Percentiles rank a stretch among this genome's conserved stretches.
phyloP scores from a whole-genome alignment of 2,329 filamentous ascomycete species.

The Boeremia lycopersici region DNA sequence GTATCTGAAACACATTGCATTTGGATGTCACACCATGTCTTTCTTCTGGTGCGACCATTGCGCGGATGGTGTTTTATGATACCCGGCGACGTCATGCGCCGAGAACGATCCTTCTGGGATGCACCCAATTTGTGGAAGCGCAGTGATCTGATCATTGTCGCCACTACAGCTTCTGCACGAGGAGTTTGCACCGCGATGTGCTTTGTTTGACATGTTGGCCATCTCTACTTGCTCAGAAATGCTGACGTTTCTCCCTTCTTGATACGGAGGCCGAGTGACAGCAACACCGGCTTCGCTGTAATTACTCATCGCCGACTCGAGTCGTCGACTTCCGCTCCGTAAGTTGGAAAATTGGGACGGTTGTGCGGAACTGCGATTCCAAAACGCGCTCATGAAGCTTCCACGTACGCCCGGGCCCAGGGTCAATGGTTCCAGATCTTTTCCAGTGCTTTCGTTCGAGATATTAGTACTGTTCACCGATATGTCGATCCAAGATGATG shows the following conservation, averaged over 20 bases:
- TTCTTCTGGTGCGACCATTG: neutral
- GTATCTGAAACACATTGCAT: too few species aligned
- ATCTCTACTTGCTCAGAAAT: constrained; percentile 1
- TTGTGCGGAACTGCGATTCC: constrained; percentile 7
- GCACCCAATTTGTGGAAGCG: constrained; percentile 25
- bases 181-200: neutral
- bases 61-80: neutral
- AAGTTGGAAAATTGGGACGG: constrained; percentile 6
- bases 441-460: neutral
- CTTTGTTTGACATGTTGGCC: neutral
- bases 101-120: constrained; percentile 22
- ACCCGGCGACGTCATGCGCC: neutral
- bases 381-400: constrained; percentile 16
- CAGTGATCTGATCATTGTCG: constrained; percentile 15
- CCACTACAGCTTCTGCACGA: constrained; percentile 2
- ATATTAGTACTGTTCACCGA: neutral
- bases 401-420: constrained; percentile 2
- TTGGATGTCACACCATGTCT: neutral
- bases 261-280: constrained; percentile 13
- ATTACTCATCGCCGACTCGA: constrained; percentile 18
- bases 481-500: constrained; percentile 1
- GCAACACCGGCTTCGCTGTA: constrained; percentile 15
- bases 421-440: neutral
- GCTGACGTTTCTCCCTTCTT: neutral
- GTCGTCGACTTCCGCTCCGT: constrained; percentile 4